phyloP scores from a whole-genome alignment of 2,329 filamentous ascomycete species.

The Colletotrichum gigasporum region DNA sequence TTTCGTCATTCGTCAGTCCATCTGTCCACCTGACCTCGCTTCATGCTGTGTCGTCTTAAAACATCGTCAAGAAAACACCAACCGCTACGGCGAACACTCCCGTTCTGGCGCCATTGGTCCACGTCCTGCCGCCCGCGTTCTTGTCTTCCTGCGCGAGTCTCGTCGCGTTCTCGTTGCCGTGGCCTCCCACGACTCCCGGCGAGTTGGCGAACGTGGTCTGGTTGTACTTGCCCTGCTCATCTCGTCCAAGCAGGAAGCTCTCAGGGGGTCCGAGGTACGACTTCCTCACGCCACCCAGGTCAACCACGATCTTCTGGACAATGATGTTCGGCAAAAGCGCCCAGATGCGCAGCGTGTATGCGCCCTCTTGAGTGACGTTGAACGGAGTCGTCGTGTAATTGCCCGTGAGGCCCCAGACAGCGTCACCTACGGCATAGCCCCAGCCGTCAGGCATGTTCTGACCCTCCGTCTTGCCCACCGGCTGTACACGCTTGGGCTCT shows the following conservation, averaged over 20 bases:
- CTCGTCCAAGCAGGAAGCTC: constrained; percentile 57
- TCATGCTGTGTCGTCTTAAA: neutral
- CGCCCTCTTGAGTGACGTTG: constrained; percentile 49
- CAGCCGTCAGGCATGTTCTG: constrained; percentile 51
- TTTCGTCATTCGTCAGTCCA: neutral
- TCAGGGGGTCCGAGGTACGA: constrained; percentile 67
- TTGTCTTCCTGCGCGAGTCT: neutral
- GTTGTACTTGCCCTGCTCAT: constrained; percentile 46
- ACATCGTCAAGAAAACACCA: neutral
- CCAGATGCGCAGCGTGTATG: constrained; percentile 61
- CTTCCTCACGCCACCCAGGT: constrained; percentile 62
- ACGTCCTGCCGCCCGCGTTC: neutral
- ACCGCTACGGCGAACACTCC: neutral
- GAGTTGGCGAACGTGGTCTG: constrained; percentile 47
- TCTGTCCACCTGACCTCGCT: too few species aligned
- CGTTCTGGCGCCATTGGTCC: neutral
- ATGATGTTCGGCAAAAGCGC: constrained; percentile 61
- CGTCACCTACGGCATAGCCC: constrained; percentile 54
- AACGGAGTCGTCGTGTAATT: constrained; percentile 58
- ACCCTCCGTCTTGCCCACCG: constrained; percentile 53
- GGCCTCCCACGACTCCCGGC: constrained; percentile 25
- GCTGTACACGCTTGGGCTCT: constrained; percentile 47
- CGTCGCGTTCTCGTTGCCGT: constrained; percentile 8
- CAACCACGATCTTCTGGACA: constrained; percentile 65
- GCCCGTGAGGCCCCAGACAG: constrained; percentile 54